A percentile compares a stretch with the other conserved stretches of the same genome.
Evolutionary conservation across 306 rosid species (phyloP).

Genomic region (Lagenaria siceraria): DNA sequence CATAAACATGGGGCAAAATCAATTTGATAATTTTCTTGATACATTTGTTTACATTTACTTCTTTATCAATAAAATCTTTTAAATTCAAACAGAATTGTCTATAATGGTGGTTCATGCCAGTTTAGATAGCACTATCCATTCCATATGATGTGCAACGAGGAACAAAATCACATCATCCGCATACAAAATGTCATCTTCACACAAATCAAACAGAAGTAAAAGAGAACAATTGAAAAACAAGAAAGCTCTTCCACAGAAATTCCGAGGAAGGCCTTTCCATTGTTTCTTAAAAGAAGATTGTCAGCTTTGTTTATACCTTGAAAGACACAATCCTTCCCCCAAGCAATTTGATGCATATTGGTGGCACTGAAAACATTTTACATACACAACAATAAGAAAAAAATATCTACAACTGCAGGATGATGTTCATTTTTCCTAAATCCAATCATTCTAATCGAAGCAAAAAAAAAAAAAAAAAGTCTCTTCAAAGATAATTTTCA

Average conservation of each 20-base stretch:
- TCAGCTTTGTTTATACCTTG: not conserved
- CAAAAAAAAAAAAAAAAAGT: too few species aligned
- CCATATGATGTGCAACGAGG: too few species aligned
- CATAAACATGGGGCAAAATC: too few species aligned
- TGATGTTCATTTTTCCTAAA: not conserved
- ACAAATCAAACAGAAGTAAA: too few species aligned
- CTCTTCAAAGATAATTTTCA: not conserved
- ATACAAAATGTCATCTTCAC: too few species aligned
- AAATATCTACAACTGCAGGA: not conserved
- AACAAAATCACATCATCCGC: too few species aligned
- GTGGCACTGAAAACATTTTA: not conserved
- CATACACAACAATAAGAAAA: not conserved
- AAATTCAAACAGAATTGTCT: too few species aligned
- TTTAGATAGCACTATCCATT: too few species aligned
- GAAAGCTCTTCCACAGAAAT: not conserved
- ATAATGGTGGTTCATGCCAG: too few species aligned
- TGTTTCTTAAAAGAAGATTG: not conserved
- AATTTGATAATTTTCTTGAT: too few species aligned
- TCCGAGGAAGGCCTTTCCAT: not conserved
- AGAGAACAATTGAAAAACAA: not conserved
- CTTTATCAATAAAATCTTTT: too few species aligned
- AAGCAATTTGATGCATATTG: not conserved
- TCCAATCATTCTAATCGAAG: not conserved
- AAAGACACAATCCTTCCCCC: not conserved
- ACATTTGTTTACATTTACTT: too few species aligned